Percentiles rank a stretch among this genome's conserved stretches.
Conservation (phyloP, 495 filamentous ascomycete species). For the Sphaerosporella brunnea region DNA sequence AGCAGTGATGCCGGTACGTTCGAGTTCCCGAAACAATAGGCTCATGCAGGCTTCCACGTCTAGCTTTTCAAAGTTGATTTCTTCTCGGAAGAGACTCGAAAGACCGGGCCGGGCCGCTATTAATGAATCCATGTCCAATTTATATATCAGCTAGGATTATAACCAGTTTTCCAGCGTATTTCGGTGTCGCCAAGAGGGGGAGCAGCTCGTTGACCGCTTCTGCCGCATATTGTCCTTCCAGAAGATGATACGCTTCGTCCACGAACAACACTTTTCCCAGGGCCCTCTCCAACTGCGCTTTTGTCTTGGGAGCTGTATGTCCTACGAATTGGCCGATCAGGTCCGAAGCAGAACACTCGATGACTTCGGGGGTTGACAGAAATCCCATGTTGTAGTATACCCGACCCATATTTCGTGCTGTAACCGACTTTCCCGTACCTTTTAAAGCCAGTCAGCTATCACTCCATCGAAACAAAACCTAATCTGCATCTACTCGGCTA, state of each 20-base stretch:
- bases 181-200: conserved; percentile 46
- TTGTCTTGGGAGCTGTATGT: conserved; percentile 46
- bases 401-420: conserved; percentile 52
- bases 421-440: conserved; percentile 63
- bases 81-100: conserved; percentile 41
- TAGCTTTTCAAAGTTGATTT: conserved; percentile 33
- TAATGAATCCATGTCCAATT: conserved; percentile 49
- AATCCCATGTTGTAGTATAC: conserved; percentile 58
- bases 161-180: conserved; percentile 45
- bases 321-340: conserved; percentile 45
- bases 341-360: conserved; percentile 44
- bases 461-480: no score
- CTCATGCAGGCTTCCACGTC: conserved; percentile 31
- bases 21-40: conserved; percentile 28
- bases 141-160: conserved; percentile 62
- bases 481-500: no score
- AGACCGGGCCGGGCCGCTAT: conserved; percentile 45
- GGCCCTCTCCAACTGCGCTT: conserved; percentile 38
- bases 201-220: conserved; percentile 63
- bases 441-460: neutral
- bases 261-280: conserved; percentile 48
- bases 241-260: conserved; percentile 50
- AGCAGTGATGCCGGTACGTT: conserved; percentile 8
- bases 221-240: conserved; percentile 40
- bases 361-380: conserved; percentile 35